Base-by-base conservation (phyloP, 805 yeast species). In the Yarrowia osloensis region DNA sequence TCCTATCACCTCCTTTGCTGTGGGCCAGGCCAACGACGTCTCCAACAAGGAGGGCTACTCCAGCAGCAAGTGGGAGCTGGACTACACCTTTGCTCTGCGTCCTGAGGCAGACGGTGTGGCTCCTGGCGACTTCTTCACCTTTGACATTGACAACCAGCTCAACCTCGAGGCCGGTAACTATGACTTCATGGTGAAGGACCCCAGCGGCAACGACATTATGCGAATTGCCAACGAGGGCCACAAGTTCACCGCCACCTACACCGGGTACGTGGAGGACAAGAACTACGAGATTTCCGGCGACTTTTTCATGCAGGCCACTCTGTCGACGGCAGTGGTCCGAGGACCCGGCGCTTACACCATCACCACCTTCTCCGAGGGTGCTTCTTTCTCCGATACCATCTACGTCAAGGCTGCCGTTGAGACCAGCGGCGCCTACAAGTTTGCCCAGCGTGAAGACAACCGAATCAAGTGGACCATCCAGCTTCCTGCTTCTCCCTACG, bases 401-500 rank as follows among this genome's bases (percentile, higher is more conserved):
- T 22, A 31, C 21, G 59, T 52, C 42, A 52, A 52, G 42, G 59
- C 39, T 33, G 39, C 28, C 5, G 39, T 33, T 11, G 59, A 31
- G 29, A 52, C 39, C 21, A 9, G 5, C 19, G 59, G 29, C 3
- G 28, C 59, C 15, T 52, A 52, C 59, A 33, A 33, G 59, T 35
- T 52, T 52, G 59, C 59, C 21, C 29, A 52, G 59, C 59, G 59
- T 5, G 59, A 33, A 15, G 42, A n/a, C 19, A 35, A 52, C 59
- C 59, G 59, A 21, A 52, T 52, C 59, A 33, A 52, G 42, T 52
- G 59, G 59, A 52, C 42, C 21, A 31, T 52, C 22, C 59, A 35
- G 59, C 59, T 52, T 21, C 59, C 59, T 52, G 42, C 59, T 15
- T 52, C 59, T 35, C 59, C 59, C 7, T 52, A 52, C 31, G 59